A percentile compares a stretch with the other conserved stretches of the same genome.
phyloP scores from a whole-genome alignment of 305 asterid genomes.

The Caryopteris hybrid region DNA sequence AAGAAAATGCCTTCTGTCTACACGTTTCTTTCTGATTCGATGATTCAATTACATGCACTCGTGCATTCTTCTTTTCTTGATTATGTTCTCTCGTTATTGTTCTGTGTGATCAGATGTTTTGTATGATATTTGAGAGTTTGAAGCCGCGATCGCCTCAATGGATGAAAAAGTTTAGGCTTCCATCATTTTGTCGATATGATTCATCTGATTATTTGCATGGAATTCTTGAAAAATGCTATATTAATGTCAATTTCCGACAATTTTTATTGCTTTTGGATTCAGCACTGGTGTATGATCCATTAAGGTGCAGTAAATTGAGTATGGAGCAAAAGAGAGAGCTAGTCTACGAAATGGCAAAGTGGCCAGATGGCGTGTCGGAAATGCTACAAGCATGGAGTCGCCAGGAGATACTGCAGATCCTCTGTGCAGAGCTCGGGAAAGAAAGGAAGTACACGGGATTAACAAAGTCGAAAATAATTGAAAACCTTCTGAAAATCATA shows the following conservation, averaged over 20 bases:
- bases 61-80: background rate
- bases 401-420: conserved; percentile 63
- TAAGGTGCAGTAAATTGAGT: conserved; percentile 53
- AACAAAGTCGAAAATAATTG: conserved; percentile 62
- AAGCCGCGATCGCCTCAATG: background rate
- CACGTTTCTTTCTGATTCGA: background rate
- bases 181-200: background rate
- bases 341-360: conserved; percentile 53
- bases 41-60: background rate
- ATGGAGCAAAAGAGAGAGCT: conserved; percentile 73
- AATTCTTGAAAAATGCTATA: background rate
- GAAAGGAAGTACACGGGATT: conserved; percentile 68
- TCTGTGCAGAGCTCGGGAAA: conserved; percentile 75
- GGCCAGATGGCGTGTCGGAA: conserved; percentile 60
- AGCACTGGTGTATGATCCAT: conserved; percentile 55
- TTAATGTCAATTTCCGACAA: background rate
- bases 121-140: no score
- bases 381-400: conserved; percentile 67
- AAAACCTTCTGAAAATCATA: conserved; percentile 57
- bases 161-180: background rate
- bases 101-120: background rate
- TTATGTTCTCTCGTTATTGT: background rate
- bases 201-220: background rate
- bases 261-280: conserved; percentile 16
- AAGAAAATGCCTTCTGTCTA: background rate